Evolutionary conservation across 768 basidiomycete genomes (phyloP).

Genomic region (Melanogaster broomeanus): DNA sequence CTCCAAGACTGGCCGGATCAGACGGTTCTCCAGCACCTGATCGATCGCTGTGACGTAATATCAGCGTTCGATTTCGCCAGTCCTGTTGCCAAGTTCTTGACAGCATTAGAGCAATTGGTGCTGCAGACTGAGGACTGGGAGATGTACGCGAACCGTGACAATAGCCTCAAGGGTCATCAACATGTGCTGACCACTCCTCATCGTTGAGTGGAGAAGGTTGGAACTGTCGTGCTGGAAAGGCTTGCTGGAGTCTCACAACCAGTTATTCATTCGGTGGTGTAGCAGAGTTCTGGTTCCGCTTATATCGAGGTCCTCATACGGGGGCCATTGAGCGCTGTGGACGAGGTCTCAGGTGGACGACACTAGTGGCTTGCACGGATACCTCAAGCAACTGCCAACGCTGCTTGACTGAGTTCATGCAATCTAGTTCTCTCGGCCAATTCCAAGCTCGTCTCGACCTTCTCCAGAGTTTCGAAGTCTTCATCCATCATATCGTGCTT

Average conservation of each 20-base stretch:
- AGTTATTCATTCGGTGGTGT: constrained; percentile 41
- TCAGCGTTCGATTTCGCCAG: constrained; percentile 60
- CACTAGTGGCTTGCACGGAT: constrained; percentile 40
- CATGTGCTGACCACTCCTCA: constrained; percentile 64
- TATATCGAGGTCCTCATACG: constrained; percentile 80
- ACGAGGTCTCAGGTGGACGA: constrained; percentile 37
- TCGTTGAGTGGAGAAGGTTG: constrained; percentile 88
- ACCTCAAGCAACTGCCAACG: constrained; percentile 68
- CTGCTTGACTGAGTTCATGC: constrained; percentile 83
- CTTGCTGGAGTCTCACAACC: constrained; percentile 72
- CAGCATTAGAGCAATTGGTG: constrained; percentile 82
- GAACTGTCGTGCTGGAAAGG: constrained; percentile 88
- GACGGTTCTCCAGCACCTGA: constrained; percentile 90
- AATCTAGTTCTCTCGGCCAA: constrained; percentile 79
- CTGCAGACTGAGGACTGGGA: constrained; percentile 96
- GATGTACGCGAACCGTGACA: constrained; percentile 89
- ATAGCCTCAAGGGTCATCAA: constrained; percentile 70
- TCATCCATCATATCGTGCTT: constrained; percentile 40
- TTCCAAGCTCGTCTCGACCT: constrained; percentile 68
- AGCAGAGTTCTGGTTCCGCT: constrained; percentile 87
- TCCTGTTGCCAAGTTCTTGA: constrained; percentile 80
- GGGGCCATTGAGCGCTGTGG: constrained; percentile 53
- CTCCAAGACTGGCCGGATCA: constrained; percentile 94
- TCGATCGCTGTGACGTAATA: constrained; percentile 66
- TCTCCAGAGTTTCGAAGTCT: constrained; percentile 65